Evolutionary conservation across 495 filamentous ascomycete species (phyloP).

Genomic region (Rusavskia elegans): DNA sequence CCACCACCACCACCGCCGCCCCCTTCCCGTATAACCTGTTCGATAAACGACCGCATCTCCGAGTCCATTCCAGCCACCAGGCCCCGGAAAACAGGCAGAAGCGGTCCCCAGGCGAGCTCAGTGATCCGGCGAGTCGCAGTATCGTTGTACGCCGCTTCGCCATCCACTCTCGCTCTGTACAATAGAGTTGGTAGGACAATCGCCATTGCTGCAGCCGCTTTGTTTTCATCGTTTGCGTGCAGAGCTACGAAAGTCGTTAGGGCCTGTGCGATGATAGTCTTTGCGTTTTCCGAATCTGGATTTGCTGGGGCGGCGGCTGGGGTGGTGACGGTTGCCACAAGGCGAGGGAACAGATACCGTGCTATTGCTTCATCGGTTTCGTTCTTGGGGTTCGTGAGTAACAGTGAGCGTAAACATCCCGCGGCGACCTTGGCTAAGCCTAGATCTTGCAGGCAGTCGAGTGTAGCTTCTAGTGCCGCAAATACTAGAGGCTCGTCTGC

Average conservation of each 20-base stretch:
- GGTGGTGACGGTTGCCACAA: conserved; percentile 54
- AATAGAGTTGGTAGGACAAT: conserved; percentile 70
- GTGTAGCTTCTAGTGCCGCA: conserved; percentile 55
- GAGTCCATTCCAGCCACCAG: conserved; percentile 58
- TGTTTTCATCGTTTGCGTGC: conserved; percentile 31
- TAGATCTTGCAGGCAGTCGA: conserved; percentile 66
- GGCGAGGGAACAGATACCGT: conserved; percentile 55
- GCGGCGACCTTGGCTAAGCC: conserved; percentile 76
- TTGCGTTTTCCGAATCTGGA: conserved; percentile 55
- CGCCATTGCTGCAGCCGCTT: conserved; percentile 43
- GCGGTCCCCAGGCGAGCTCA: conserved; percentile 60
- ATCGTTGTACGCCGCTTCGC: conserved; percentile 38
- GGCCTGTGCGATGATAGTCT: conserved; percentile 51
- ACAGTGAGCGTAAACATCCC: conserved; percentile 70
- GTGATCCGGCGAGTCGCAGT: conserved; percentile 52
- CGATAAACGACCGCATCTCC: conserved; percentile 60
- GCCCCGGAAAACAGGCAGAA: conserved; percentile 56
- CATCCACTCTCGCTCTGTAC: conserved; percentile 39
- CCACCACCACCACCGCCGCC: conserved; percentile 21
- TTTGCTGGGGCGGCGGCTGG: conserved; percentile 19
- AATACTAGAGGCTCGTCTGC: conserved; percentile 55
- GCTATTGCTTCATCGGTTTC: conserved; percentile 37
- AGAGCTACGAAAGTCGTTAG: conserved; percentile 52
- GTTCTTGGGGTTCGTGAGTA: conserved; percentile 27
- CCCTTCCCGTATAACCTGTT: conserved; percentile 60